phyloP scores from a whole-genome alignment of 140 eudicot genomes.

The Bidens hawaiensis region DNA sequence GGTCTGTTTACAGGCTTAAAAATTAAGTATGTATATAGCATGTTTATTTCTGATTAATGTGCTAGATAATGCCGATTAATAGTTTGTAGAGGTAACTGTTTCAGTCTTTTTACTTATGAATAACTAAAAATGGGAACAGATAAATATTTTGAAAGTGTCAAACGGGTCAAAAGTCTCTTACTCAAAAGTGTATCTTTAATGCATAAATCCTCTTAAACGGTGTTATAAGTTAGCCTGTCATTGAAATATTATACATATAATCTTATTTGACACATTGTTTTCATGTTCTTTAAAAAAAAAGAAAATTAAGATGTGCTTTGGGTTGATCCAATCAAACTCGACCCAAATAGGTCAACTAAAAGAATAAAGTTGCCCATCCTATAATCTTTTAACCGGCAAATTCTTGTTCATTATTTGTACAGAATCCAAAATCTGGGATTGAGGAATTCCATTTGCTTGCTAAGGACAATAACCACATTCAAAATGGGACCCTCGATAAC shows the following conservation, averaged over 20 bases:
- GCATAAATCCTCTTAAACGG: background rate
- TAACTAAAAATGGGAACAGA: background rate
- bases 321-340: background rate
- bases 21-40: background rate
- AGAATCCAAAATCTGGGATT: slow-evolving; percentile 47
- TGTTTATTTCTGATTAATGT: slow-evolving; percentile 5
- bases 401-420: slow-evolving; percentile 12
- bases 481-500: slow-evolving; percentile 42
- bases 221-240: background rate
- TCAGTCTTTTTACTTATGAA: background rate
- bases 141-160: background rate
- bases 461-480: slow-evolving; percentile 34
- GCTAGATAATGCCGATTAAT: background rate
- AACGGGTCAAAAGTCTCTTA: background rate
- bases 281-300: too few species aligned
- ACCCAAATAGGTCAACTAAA: slow-evolving; percentile 2
- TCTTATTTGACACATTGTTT: background rate
- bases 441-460: slow-evolving; percentile 38
- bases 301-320: background rate
- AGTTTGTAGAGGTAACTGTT: background rate
- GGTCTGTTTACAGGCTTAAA: too few species aligned
- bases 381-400: background rate
- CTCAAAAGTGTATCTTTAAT: background rate
- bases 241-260: background rate
- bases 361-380: background rate